phyloP scores from a whole-genome alignment of 176 grass and related monocot species.

The Carex scoparia region DNA sequence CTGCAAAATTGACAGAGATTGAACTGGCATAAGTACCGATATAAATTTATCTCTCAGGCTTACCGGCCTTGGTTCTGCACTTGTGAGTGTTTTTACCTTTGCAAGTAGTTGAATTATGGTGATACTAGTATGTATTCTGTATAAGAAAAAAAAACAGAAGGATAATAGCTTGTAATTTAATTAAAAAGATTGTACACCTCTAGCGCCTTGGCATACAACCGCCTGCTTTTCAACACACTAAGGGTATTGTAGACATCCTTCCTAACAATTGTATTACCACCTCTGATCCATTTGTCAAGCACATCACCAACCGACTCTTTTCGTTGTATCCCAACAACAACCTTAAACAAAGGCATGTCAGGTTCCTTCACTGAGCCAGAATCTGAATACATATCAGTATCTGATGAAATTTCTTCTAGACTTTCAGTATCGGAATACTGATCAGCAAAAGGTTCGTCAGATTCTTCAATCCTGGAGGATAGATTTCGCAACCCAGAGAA shows the following conservation, averaged over 20 bases:
- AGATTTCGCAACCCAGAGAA: background rate
- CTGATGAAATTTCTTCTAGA: background rate
- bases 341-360: constrained; percentile 13
- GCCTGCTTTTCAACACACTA: constrained; percentile 18
- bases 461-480: constrained; percentile 9
- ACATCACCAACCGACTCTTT: background rate
- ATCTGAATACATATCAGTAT: background rate
- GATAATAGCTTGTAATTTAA: background rate
- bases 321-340: background rate
- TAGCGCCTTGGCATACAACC: constrained; percentile 5
- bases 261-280: background rate
- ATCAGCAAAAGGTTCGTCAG: background rate
- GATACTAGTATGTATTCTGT: background rate
- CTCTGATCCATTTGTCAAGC: constrained; percentile 18
- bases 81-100: background rate
- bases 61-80: background rate
- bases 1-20: constrained; percentile 34
- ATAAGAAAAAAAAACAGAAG: background rate
- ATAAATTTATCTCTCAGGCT: background rate
- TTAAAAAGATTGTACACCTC: constrained; percentile 10
- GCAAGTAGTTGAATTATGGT: background rate
- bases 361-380: background rate
- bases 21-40: background rate
- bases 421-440: background rate
- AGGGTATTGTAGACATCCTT: constrained; percentile 17